Conservation (phyloP, 257 asterid species). For the Capsicum chinense region DNA sequence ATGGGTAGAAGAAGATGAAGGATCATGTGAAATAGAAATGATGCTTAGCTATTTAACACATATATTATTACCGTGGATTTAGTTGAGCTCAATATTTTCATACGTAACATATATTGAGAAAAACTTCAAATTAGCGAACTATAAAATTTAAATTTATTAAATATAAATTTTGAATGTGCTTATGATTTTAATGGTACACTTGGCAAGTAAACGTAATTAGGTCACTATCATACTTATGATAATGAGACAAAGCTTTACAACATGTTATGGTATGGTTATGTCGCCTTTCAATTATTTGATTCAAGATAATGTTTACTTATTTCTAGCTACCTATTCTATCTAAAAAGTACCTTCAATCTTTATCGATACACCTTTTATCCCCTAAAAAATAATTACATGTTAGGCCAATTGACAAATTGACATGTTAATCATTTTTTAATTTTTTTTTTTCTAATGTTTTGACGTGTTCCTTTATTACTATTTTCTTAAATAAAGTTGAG, state of each 20-base stretch:
- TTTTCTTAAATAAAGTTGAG: no score
- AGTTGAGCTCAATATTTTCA: no score
- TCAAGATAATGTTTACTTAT: slow-evolving; percentile 2
- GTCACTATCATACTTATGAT: slow-evolving; percentile 30
- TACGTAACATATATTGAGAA: neutral
- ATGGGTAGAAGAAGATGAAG: slow-evolving; percentile 32
- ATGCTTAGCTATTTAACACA: slow-evolving; percentile 30
- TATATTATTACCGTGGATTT: neutral
- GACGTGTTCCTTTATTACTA: neutral
- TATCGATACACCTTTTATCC: neutral
- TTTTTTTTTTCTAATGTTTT: neutral
- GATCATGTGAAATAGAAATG: slow-evolving; percentile 37
- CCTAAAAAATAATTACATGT: neutral
- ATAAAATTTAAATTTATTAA: no score
- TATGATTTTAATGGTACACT: slow-evolving; percentile 17
- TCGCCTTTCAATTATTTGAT: slow-evolving; percentile 20
- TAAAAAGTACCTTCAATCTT: neutral
- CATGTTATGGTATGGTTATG: neutral
- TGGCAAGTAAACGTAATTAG: slow-evolving; percentile 41
- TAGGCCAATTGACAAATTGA: neutral
- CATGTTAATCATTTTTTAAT: neutral
- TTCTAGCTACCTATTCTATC: slow-evolving; percentile 6
- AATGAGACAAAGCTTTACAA: slow-evolving; percentile 17
- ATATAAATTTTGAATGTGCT: no score
- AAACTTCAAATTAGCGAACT: no score